A percentile compares a stretch with the other conserved stretches of the same genome.
These are phyloP conservation scores for Trichosporon faecale DNA, from an alignment of 1,284 basidiomycete species.

Conservation along the genomic window DNA sequence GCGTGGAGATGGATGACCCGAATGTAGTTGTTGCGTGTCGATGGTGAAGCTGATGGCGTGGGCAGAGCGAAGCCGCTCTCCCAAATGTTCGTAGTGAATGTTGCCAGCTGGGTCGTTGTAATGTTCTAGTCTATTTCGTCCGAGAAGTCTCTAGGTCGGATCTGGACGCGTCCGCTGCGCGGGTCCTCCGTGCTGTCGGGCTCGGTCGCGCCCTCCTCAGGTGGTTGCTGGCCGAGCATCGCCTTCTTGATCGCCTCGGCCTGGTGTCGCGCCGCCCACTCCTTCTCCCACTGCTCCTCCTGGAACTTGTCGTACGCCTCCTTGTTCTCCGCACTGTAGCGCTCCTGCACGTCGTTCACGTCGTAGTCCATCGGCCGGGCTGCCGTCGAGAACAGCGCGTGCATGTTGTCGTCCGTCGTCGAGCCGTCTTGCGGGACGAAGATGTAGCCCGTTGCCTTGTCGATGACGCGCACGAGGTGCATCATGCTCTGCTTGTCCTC, in stretches of 20 bases:
- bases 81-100: not conserved
- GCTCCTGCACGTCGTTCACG: slow-evolving; percentile 77
- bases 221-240: not conserved
- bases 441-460: slow-evolving; percentile 84
- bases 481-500: slow-evolving; percentile 95
- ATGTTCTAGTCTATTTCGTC: slow-evolving; percentile 4
- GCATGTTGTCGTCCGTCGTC: slow-evolving; percentile 62
- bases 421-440: slow-evolving; percentile 60
- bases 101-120: not conserved
- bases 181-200: not conserved
- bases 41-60: not conserved
- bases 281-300: slow-evolving; percentile 54
- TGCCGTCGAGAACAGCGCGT: slow-evolving; percentile 66
- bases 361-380: slow-evolving; percentile 60
- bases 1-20: not conserved
- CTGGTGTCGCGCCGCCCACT: slow-evolving; percentile 42
- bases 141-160: slow-evolving; percentile 1
- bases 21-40: not conserved
- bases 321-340: slow-evolving; percentile 71
- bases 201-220: not conserved
- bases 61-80: not conserved
- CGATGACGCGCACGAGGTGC: slow-evolving; percentile 72
- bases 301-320: slow-evolving; percentile 77
- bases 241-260: slow-evolving; percentile 17
- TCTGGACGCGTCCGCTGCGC: not conserved